Conservation (phyloP, 495 filamentous ascomycete genomes). For the Aspergillus cavernicola region DNA sequence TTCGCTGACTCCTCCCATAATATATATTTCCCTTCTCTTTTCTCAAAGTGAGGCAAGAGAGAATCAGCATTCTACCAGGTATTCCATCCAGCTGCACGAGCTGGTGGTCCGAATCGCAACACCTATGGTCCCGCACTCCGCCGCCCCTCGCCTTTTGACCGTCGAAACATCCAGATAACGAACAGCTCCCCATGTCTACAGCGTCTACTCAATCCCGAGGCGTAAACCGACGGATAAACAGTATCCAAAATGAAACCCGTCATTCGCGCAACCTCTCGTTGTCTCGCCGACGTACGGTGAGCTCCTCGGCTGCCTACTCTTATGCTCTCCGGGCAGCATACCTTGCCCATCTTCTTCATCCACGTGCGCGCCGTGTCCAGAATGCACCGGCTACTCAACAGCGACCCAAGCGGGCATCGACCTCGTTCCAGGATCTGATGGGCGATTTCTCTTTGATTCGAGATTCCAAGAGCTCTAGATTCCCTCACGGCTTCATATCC, state of each 20-base stretch:
- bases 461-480: constrained; percentile 71
- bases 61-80: neutral
- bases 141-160: constrained; percentile 23
- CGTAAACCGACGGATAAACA: constrained; percentile 54
- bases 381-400: constrained; percentile 63
- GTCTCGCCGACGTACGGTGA: constrained; percentile 47
- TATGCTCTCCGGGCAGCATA: constrained; percentile 90
- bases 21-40: neutral
- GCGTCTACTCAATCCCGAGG: constrained; percentile 52
- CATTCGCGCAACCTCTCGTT: constrained; percentile 51
- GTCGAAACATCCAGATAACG: constrained; percentile 21
- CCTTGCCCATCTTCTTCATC: constrained; percentile 88
- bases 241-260: constrained; percentile 50
- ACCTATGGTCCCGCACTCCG: constrained; percentile 38
- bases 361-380: constrained; percentile 80
- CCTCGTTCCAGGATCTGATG: constrained; percentile 66
- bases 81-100: constrained; percentile 19
- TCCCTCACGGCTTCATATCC: constrained; percentile 73
- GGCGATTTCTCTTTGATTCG: constrained; percentile 72
- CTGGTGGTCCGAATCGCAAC: constrained; percentile 28
- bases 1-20: neutral
- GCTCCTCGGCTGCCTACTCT: constrained; percentile 74
- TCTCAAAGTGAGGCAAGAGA: neutral
- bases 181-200: constrained; percentile 47
- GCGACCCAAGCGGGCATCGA: constrained; percentile 63